phyloP scores from a whole-genome alignment of 139 green algal genomes.

The Parachlorella kessleri region DNA sequence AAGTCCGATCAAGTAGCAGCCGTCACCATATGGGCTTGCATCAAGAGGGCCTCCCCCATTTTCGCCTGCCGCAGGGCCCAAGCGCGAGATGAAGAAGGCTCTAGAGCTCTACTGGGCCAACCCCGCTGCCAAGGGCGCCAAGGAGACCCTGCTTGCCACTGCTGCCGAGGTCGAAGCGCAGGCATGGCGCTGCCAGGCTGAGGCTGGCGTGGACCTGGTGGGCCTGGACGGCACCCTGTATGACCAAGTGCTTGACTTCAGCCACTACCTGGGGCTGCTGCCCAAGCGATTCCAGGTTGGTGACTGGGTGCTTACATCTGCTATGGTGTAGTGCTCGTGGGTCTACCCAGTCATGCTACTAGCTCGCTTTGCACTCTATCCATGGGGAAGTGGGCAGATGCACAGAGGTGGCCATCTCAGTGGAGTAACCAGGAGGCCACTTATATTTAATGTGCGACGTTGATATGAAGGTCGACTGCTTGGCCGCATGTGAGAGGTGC shows the following conservation, averaged over 20 bases:
- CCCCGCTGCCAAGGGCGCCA: background rate
- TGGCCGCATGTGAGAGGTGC: too few relatives aligned
- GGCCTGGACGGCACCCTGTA: slow-evolving; percentile 87
- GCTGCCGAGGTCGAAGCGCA: slow-evolving; percentile 37
- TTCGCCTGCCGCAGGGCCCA: slow-evolving; percentile 47
- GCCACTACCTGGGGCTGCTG: slow-evolving; percentile 67
- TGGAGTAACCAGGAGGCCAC: too few relatives aligned
- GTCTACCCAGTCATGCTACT: too few relatives aligned
- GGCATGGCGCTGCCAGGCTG: slow-evolving; percentile 61
- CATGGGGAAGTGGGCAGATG: too few relatives aligned
- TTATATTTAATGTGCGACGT: too few relatives aligned
- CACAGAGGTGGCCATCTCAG: too few relatives aligned
- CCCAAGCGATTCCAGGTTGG: slow-evolving; percentile 74
- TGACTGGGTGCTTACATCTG: background rate
- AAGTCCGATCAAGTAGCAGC: too few relatives aligned
- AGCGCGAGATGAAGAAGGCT: slow-evolving; percentile 86
- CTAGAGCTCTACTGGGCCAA: slow-evolving; percentile 83
- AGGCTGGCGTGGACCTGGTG: slow-evolving; percentile 62
- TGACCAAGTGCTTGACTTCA: slow-evolving; percentile 86
- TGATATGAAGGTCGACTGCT: too few relatives aligned
- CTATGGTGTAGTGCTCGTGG: background rate
- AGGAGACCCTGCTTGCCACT: slow-evolving; percentile 57
- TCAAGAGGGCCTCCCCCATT: too few relatives aligned
- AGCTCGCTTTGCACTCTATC: too few relatives aligned
- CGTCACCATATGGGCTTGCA: too few relatives aligned